These are phyloP conservation scores for Eucalyptus paniculata DNA, from an alignment of 345 rosid genomes.

Conservation along the genomic window DNA sequence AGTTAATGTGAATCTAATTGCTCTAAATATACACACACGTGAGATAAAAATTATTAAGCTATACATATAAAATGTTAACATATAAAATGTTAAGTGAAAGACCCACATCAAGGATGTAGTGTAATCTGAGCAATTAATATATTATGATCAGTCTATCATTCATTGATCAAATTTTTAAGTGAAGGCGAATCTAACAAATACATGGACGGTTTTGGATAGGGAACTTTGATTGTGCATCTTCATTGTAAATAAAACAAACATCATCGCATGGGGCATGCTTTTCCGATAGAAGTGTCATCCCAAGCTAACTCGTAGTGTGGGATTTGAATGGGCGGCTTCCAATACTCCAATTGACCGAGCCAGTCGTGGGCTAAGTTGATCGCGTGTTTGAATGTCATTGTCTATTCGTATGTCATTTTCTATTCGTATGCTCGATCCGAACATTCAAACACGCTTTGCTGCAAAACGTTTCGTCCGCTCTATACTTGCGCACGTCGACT, in stretches of 20 bases:
- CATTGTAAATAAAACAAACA: not conserved
- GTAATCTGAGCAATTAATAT: not conserved
- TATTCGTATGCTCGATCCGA: not conserved
- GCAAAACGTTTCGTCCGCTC: not conserved
- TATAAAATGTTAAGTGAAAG: not conserved
- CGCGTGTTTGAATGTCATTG: too few relatives aligned
- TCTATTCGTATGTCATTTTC: too few relatives aligned
- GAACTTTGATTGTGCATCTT: not conserved
- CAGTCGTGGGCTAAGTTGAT: not conserved
- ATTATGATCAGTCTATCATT: not conserved
- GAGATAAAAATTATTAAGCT: not conserved
- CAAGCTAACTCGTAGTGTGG: not conserved
- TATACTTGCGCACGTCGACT: not conserved
- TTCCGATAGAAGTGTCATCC: not conserved
- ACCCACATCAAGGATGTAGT: not conserved
- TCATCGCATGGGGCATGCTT: not conserved
- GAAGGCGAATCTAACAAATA: not conserved
- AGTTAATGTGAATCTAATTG: not conserved
- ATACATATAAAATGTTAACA: not conserved
- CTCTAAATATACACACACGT: not conserved
- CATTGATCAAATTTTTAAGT: not conserved
- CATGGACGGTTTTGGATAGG: rapidly evolving
- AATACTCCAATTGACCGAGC: not conserved
- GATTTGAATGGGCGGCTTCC: not conserved
- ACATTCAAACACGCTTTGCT: not conserved